Base-by-base conservation (phyloP, 805 yeast species). In the Starmerella vitae region DNA sequence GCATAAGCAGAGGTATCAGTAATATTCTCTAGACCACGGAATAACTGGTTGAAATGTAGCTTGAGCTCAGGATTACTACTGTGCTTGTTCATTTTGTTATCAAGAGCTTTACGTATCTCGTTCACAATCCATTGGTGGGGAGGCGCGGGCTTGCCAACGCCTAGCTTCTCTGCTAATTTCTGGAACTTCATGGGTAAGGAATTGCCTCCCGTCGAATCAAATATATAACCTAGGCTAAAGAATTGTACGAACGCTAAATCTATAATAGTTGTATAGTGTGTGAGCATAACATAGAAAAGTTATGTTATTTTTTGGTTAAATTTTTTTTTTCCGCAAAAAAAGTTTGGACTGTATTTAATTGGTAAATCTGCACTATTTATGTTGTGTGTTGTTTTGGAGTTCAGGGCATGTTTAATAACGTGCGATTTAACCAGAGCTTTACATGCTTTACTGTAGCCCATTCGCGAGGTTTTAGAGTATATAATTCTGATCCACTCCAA, bases 401-500 rank as follows among this genome's bases (percentile, higher is more conserved):
- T n/a, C n/a, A n/a, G n/a, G 26, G 26, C 10, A 33, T 31, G 36
- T 7, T 76, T 28, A 62, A 77, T 17, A 68, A 73, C 44, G 74
- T 79, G 8, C 63, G 74, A 20, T 86, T 84, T 66, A 88, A 88
- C 60, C 94, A 84, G 59, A 94, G 86, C 61, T 80, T 76, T 52
- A 78, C 84, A 27, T 88, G 96, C 57, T 85, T 88, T 61, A 82
- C 94, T 15, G 66, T 82, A 20, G 81, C 91, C 37, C 78, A 43
- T 27, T 20, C 42, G 13, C 38, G 36, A 26, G 96, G 97, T 14
- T 85, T 88, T 57, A 63, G 75, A 38, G 93, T 88, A 10, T 88
- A 74, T 65, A 81, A 79, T 54, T 71, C 93, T 3, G 86, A 83
- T 54, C 97, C 98, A 3, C 67, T 86, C 63, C 91, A 79, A 43